Conservation (phyloP, 148 eudicot species). For the Euryodendron excelsum region DNA sequence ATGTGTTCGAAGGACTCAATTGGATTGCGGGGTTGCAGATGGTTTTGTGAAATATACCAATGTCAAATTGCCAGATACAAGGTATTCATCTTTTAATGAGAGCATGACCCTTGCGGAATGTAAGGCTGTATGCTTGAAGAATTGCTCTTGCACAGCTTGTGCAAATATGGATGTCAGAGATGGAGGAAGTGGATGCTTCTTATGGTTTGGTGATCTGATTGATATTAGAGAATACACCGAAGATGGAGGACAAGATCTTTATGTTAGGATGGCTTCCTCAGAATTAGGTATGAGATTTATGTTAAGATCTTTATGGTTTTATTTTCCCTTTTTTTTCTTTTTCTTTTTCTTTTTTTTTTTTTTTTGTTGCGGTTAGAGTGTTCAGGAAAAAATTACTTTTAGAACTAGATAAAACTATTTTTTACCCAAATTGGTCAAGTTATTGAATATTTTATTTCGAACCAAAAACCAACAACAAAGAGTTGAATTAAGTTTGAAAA, state of each 20-base stretch:
- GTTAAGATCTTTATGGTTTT: background rate
- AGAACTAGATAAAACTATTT: too few relatives aligned
- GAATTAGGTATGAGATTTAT: slow-evolving; percentile 23
- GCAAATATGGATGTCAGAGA: slow-evolving; percentile 19
- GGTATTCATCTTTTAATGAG: background rate
- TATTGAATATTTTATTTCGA: too few relatives aligned
- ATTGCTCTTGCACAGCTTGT: slow-evolving; percentile 32
- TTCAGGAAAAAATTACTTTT: too few relatives aligned
- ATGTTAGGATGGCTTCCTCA: slow-evolving; percentile 24
- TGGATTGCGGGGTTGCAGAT: background rate
- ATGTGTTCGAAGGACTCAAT: background rate
- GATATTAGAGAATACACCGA: slow-evolving; percentile 12
- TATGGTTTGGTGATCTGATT: slow-evolving; percentile 26
- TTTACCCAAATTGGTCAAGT: too few relatives aligned
- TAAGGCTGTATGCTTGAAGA: slow-evolving; percentile 17
- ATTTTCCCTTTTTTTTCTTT: background rate
- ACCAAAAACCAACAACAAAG: too few relatives aligned
- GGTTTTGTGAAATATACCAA: background rate
- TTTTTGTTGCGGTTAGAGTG: too few relatives aligned
- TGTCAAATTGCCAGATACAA: slow-evolving; percentile 14
- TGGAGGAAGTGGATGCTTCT: slow-evolving; percentile 27
- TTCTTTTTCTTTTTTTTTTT: too few relatives aligned
- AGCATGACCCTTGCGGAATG: slow-evolving; percentile 20
- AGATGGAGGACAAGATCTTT: slow-evolving; percentile 22
- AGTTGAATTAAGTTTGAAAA: too few relatives aligned